These are phyloP conservation scores for Nicotiana noctiflora DNA, from an alignment of 257 asterid species.

Conservation along the genomic window DNA sequence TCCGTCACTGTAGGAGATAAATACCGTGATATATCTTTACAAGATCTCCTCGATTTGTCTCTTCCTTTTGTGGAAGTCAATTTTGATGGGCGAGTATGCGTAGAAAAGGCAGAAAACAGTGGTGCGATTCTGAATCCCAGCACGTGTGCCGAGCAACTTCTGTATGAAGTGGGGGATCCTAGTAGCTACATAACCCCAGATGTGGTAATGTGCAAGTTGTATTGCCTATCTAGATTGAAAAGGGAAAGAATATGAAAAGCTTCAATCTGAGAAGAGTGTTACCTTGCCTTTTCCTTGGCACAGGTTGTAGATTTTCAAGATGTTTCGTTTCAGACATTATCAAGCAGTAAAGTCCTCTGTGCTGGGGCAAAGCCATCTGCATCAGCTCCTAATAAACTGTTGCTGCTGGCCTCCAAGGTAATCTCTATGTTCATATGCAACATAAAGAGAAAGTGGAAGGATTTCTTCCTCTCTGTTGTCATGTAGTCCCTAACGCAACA, in stretches of 20 bases:
- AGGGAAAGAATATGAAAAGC: slow-evolving; percentile 4
- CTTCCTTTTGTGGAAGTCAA: slow-evolving; percentile 88
- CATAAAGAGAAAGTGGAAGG: not conserved
- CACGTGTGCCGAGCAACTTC: slow-evolving; percentile 95
- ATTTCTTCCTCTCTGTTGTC: not conserved
- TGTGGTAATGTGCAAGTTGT: slow-evolving; percentile 48
- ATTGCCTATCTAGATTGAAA: not conserved
- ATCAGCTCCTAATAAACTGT: slow-evolving; percentile 49
- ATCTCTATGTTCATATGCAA: not conserved
- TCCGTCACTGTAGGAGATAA: slow-evolving; percentile 51
- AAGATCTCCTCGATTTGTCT: slow-evolving; percentile 68
- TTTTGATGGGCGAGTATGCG: slow-evolving; percentile 61
- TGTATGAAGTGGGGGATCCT: slow-evolving; percentile 97
- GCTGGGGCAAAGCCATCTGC: slow-evolving; percentile 77
- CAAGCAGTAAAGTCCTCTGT: slow-evolving; percentile 70
- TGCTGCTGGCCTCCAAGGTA: slow-evolving; percentile 82
- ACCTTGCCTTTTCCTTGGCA: slow-evolving; percentile 13
- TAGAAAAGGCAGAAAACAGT: slow-evolving; percentile 77
- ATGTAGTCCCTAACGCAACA: not conserved
- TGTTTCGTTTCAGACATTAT: slow-evolving; percentile 65
- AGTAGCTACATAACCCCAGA: slow-evolving; percentile 88
- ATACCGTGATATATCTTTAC: slow-evolving; percentile 63
- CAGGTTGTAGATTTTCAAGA: slow-evolving; percentile 75
- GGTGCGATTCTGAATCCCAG: slow-evolving; percentile 60
- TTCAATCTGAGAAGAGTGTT: slow-evolving; percentile 11